Evolutionary conservation across 306 rosid genomes (phyloP), one percentile per base, ranked within the genome.

Genomic region (Bauhinia variegata): DNA sequence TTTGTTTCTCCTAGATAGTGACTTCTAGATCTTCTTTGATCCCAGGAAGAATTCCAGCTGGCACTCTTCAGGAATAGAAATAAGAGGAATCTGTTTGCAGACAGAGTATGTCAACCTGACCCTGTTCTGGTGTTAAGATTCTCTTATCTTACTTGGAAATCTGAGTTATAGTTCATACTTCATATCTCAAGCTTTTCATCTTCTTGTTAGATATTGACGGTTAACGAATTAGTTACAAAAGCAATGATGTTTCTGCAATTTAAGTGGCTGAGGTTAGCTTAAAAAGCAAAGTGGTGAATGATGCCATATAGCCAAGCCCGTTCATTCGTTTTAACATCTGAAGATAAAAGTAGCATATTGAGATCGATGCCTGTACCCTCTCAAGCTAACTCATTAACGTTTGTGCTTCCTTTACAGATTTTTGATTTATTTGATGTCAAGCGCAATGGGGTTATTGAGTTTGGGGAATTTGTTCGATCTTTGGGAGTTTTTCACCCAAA

Each of bases 21-120:
- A 61, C 38, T 17, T 63, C 33, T 17, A 33, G 49, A 49, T 44
- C 51, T 67, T 66, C 13, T 3, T 7, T 4, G 14, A 32, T 33
- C 46, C 17, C 86, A 90, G 98, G 97, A 93, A 84, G 98, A 93
- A 83, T 88, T 93, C 63, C 98, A 86, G 85, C 85, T 93, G 13
- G 97, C 98, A 0, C 86, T 93, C 14, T 93, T 93, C 80, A 74
- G 70, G 73, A 88, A 93, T 58, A 75, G 70, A 67, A 78, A 88
- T 60, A 75, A 31, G 73, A 85, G 69, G 32, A 89, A 84, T 77
- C 86, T 93, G 59, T 93, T 93, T 53, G 91, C 97, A 0, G 96
- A 91, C 75, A 77, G 97, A 85, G 97, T 91, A 11, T 48, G 86
- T 75, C 5, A 79, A 69, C 48, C 72, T 48, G 19, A 28, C 50